Conservation (phyloP, 1,284 basidiomycete genomes). For the Anthracocystis walkeri region DNA sequence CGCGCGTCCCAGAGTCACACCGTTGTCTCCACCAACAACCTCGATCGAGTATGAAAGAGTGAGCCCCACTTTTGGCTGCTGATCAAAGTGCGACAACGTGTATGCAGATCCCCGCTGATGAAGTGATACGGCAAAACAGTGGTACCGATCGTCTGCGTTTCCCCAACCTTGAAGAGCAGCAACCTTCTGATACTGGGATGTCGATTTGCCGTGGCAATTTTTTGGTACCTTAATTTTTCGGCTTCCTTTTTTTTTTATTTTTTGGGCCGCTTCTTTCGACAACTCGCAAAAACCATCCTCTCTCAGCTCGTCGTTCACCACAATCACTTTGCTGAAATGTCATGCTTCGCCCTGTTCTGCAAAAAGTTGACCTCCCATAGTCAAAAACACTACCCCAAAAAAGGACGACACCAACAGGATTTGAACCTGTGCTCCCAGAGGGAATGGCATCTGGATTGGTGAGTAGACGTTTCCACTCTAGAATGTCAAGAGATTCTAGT, state of each 20-base stretch:
- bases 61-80: too few species aligned
- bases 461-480: conserved; percentile 22
- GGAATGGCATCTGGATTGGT: conserved; percentile 30
- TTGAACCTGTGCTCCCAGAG: conserved; percentile 44
- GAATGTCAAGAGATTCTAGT: conserved; percentile 25
- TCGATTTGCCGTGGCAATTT: background rate
- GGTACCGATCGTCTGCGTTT: background rate
- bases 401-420: conserved; percentile 38
- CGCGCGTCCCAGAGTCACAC: too few species aligned
- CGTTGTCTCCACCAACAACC: too few species aligned
- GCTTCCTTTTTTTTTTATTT: background rate
- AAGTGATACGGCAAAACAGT: background rate
- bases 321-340: background rate
- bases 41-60: too few species aligned
- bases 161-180: background rate
- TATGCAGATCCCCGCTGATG: too few species aligned
- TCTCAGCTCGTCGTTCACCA: background rate
- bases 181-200: background rate
- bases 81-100: too few species aligned
- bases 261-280: background rate
- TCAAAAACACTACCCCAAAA: too few species aligned
- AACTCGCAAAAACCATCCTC: background rate
- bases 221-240: conserved; percentile 3
- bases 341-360: background rate
- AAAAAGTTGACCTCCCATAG: too few species aligned